phyloP scores from a whole-genome alignment of 192 early-diverging fungal genomes.

The Entrophospora sp. region DNA sequence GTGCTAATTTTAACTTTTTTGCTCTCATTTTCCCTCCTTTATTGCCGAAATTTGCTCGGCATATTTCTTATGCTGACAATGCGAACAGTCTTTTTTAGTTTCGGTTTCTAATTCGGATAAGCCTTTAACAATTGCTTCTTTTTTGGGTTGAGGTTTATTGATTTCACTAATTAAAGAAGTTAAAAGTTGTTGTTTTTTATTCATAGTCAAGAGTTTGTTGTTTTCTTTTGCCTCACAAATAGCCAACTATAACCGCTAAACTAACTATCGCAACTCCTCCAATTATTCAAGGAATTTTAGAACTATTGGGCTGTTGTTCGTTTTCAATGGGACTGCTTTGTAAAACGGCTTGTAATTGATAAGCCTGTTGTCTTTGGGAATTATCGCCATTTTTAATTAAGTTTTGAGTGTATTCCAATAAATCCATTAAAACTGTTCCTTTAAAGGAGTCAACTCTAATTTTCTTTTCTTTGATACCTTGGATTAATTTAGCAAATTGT shows the following conservation, averaged over 20 bases:
- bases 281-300: neutral
- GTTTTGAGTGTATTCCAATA: neutral
- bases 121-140: too few relatives aligned
- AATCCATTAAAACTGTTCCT: conserved; percentile 4
- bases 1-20: too few relatives aligned
- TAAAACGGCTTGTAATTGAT: neutral
- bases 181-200: too few relatives aligned
- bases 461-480: neutral
- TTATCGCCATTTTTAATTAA: neutral
- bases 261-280: neutral
- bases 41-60: too few relatives aligned
- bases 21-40: too few relatives aligned
- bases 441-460: neutral
- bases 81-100: too few relatives aligned
- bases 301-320: neutral
- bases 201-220: too few relatives aligned
- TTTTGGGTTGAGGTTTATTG: too few relatives aligned
- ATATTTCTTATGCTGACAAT: too few relatives aligned
- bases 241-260: neutral
- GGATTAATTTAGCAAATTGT: neutral
- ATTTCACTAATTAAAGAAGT: too few relatives aligned
- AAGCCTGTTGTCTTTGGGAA: neutral
- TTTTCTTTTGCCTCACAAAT: neutral
- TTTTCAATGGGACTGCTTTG: neutral
- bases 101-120: too few relatives aligned